phyloP scores from a whole-genome alignment of 108 stramenopile species.

The Nitzschia sp. region DNA sequence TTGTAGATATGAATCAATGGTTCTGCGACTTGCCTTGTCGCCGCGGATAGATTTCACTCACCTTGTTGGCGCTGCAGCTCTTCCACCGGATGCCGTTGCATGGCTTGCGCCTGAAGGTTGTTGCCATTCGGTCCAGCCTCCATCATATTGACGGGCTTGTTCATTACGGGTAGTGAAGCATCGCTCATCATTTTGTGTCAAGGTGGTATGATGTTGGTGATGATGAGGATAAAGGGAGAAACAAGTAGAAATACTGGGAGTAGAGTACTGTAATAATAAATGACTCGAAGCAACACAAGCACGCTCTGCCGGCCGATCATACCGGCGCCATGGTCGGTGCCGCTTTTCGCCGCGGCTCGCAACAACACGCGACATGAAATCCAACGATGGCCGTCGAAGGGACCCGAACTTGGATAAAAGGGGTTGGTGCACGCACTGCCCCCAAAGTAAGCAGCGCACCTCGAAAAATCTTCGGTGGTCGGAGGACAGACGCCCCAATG shows the following conservation, averaged over 20 bases:
- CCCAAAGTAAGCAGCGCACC: too few relatives aligned
- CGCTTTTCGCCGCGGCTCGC: background rate
- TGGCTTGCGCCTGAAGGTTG: constrained; percentile 70
- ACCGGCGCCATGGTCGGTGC: background rate
- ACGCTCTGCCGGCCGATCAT: too few relatives aligned
- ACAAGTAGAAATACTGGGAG: background rate
- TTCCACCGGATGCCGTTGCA: constrained; percentile 76
- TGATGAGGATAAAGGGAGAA: too few relatives aligned
- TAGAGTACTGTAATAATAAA: too few relatives aligned
- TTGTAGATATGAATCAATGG: background rate
- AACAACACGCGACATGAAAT: too few relatives aligned
- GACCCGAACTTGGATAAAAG: too few relatives aligned
- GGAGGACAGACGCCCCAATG: too few relatives aligned
- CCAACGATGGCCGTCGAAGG: background rate
- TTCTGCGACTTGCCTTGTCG: background rate
- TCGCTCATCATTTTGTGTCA: constrained; percentile 29
- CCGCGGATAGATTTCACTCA: constrained; percentile 19
- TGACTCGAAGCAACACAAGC: too few relatives aligned
- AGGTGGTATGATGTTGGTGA: too few relatives aligned
- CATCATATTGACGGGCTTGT: constrained; percentile 73
- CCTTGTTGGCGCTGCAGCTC: constrained; percentile 67
- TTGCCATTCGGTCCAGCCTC: constrained; percentile 74
- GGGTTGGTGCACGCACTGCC: too few relatives aligned
- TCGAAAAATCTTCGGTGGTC: too few relatives aligned
- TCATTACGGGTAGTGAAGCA: constrained; percentile 68